These are phyloP conservation scores for Glycine soja DNA, from an alignment of 306 rosid genomes.

Conservation along the genomic window DNA sequence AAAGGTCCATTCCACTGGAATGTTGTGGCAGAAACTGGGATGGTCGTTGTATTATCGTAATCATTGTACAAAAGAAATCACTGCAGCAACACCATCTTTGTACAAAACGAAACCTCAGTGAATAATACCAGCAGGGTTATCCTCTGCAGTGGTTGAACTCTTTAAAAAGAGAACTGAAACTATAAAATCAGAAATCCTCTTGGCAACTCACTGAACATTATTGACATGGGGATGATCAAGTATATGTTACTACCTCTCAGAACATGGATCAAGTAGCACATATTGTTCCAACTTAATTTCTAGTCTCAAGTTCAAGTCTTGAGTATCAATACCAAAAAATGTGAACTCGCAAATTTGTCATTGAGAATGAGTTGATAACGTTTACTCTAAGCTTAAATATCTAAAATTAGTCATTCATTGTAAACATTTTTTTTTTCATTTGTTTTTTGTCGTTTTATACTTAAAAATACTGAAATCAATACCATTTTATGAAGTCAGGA, in stretches of 20 bases:
- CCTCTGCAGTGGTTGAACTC: not conserved
- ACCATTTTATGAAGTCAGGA: not conserved
- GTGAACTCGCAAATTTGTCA: too few relatives aligned
- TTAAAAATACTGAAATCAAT: too few relatives aligned
- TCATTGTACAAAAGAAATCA: constrained; percentile 47
- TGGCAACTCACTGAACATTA: constrained; percentile 14
- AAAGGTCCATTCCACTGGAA: constrained; percentile 17
- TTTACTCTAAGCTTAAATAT: too few relatives aligned
- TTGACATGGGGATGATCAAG: not conserved
- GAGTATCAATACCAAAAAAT: too few relatives aligned
- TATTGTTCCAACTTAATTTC: too few relatives aligned
- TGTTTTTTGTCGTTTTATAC: not conserved
- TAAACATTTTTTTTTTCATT: too few relatives aligned
- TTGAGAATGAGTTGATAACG: too few relatives aligned
- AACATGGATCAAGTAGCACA: too few relatives aligned
- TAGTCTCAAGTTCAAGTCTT: too few relatives aligned
- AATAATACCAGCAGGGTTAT: constrained; percentile 32
- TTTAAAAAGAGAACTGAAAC: constrained; percentile 13
- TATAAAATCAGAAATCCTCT: constrained; percentile 16
- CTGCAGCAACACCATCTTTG: constrained; percentile 42
- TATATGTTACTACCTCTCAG: too few relatives aligned
- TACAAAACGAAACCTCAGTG: constrained; percentile 42
- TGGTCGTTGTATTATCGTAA: constrained; percentile 29
- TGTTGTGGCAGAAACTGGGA: constrained; percentile 28
- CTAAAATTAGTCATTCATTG: not conserved